A percentile compares a stretch with the other conserved stretches of the same genome.
Conservation (phyloP, 106 monocot species). For the Alisma plantagoaquatica region DNA sequence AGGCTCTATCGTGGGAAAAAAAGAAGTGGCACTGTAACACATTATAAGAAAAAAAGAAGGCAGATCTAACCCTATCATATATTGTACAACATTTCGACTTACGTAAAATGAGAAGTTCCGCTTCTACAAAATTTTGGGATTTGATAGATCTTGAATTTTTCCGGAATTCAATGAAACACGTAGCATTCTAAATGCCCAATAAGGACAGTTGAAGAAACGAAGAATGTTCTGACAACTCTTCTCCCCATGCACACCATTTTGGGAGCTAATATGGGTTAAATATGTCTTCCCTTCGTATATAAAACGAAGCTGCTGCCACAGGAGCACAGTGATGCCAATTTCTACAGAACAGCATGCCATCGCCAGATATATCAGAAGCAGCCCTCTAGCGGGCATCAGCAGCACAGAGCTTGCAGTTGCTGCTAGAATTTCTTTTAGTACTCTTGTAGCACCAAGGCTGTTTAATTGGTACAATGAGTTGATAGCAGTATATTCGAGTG, state of each 20-base stretch:
- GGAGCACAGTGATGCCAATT: conserved; percentile 45
- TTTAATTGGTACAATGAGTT: not conserved
- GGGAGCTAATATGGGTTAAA: conserved; percentile 35
- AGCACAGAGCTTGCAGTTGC: conserved; percentile 35
- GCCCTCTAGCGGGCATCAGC: conserved; percentile 44
- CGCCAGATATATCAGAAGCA: conserved; percentile 58
- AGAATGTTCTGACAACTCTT: conserved; percentile 61
- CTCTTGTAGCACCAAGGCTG: not conserved
- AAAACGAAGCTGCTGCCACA: conserved; percentile 67
- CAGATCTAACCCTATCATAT: no score
- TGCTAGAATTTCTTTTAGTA: conserved; percentile 22
- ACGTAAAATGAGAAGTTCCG: not conserved
- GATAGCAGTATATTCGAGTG: conserved; percentile 16
- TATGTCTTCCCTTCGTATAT: conserved; percentile 76
- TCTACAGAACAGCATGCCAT: conserved; percentile 52
- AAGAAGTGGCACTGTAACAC: no score
- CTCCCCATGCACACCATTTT: conserved; percentile 24
- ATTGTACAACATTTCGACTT: no score
- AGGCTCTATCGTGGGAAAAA: no score
- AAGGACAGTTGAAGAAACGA: conserved; percentile 64
- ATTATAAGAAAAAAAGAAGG: no score
- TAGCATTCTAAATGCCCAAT: conserved; percentile 30
- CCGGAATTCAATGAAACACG: conserved; percentile 20
- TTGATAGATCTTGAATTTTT: conserved; percentile 41
- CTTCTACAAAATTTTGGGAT: conserved; percentile 41